Evolutionary conservation across 345 rosid genomes (phyloP).

Genomic region (Bruguiera parviflora): DNA sequence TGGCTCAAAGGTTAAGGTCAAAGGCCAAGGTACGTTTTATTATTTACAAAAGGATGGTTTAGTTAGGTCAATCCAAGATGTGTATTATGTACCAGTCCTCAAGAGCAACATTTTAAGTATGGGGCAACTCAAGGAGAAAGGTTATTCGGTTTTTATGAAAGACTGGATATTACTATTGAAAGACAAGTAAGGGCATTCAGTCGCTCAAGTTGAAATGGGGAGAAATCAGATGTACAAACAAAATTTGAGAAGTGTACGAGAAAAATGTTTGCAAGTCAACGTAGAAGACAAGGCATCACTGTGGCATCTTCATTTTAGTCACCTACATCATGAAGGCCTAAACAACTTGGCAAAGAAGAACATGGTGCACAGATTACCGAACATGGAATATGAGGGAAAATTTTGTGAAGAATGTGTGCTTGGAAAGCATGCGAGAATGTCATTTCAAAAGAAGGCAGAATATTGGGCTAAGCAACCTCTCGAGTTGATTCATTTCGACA

Average conservation of each 20-base stretch:
- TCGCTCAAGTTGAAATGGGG: not conserved
- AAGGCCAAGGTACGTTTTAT: conserved; percentile 1
- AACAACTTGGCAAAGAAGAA: not conserved
- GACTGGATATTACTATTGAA: not conserved
- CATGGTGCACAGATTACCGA: not conserved
- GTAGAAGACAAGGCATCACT: too few relatives aligned
- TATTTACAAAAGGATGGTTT: not conserved
- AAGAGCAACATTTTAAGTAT: not conserved
- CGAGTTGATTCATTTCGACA: not conserved
- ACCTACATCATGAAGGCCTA: too few relatives aligned
- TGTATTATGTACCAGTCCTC: not conserved
- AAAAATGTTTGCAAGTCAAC: too few relatives aligned
- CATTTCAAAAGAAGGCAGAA: conserved; percentile 1
- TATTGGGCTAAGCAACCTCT: not conserved
- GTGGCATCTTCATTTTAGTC: too few relatives aligned
- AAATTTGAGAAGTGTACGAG: too few relatives aligned
- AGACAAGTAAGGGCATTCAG: not conserved
- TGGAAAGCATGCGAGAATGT: not conserved
- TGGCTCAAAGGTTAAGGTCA: conserved; percentile 3
- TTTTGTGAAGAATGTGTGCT: not conserved
- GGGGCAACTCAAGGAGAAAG: conserved; percentile 3
- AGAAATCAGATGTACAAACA: not conserved
- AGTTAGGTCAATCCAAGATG: not conserved
- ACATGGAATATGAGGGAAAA: not conserved
- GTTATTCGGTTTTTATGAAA: not conserved